Percentiles rank a stretch among this genome's conserved stretches.
These are phyloP conservation scores for Protostelium mycophagum DNA, from an alignment of 78 protist species.

Conservation along the genomic window DNA sequence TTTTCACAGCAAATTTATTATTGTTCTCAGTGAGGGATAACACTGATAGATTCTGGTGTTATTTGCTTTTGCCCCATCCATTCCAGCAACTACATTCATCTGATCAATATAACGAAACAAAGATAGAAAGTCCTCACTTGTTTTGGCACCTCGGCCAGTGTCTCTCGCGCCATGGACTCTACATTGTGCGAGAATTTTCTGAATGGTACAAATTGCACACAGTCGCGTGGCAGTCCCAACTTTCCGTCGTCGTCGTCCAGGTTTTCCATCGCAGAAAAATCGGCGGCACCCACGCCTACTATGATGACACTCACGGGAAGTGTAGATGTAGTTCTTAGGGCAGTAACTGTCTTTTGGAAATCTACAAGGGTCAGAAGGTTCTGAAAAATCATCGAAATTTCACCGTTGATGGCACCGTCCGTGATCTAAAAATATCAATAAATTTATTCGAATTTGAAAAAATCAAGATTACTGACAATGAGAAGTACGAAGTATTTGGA, in stretches of 20 bases:
- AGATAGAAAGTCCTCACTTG: slow-evolving; percentile 18
- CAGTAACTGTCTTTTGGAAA: not conserved
- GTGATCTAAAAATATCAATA: not conserved
- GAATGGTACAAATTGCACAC: slow-evolving; percentile 84
- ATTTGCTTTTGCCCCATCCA: no score
- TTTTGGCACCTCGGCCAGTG: slow-evolving; percentile 50
- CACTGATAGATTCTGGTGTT: no score
- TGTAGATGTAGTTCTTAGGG: not conserved
- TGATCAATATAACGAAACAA: no score
- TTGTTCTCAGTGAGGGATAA: no score
- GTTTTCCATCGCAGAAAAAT: slow-evolving; percentile 50
- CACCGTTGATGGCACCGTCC: not conserved
- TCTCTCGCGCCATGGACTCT: slow-evolving; percentile 24
- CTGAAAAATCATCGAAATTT: not conserved
- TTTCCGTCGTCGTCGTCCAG: slow-evolving; percentile 64
- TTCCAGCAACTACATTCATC: no score
- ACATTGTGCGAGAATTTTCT: not conserved
- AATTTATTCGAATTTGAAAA: not conserved
- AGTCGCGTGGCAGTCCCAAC: slow-evolving; percentile 22
- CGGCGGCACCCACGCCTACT: slow-evolving; percentile 65
- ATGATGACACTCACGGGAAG: slow-evolving; percentile 4
- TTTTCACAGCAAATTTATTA: no score
- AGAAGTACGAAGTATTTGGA: not conserved
- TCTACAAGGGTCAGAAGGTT: not conserved
- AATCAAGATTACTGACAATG: not conserved